phyloP scores from a whole-genome alignment of 1,139 yeast genomes.

The Nakaseomyces glabratus region DNA sequence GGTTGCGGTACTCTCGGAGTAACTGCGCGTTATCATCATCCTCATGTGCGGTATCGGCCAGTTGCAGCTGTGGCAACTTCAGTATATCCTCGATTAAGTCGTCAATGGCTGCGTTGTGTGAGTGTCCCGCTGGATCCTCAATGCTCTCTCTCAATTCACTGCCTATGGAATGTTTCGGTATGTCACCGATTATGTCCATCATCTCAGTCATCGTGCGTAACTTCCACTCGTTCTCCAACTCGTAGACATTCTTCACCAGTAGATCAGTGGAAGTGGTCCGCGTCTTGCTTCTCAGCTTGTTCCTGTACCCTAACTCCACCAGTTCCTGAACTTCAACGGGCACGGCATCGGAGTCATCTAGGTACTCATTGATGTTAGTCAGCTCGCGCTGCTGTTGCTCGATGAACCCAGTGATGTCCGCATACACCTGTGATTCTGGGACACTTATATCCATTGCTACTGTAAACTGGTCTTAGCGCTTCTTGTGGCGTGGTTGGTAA shows the following conservation, averaged over 20 bases:
- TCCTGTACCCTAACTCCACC: neutral
- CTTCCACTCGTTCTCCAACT: conserved; percentile 16
- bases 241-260: conserved; percentile 8
- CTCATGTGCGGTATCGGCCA: conserved; percentile 10
- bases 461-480: too few species aligned
- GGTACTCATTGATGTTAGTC: neutral
- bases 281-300: neutral
- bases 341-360: neutral
- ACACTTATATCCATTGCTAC: too few species aligned
- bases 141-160: conserved; percentile 13
- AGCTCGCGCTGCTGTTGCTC: neutral
- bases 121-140: conserved; percentile 7
- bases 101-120: conserved; percentile 13
- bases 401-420: neutral
- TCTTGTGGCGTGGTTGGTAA: too few species aligned
- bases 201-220: conserved; percentile 14
- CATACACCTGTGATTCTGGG: conserved; percentile 1
- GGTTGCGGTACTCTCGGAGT: conserved; percentile 18
- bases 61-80: conserved; percentile 18
- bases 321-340: neutral
- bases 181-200: conserved; percentile 19
- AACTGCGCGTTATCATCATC: conserved; percentile 9
- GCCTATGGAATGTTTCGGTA: conserved; percentile 17
- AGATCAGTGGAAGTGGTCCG: neutral
- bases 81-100: conserved; percentile 17